Evolutionary conservation across 2,329 filamentous ascomycete species (phyloP), one percentile per base, ranked within the genome.

Genomic region (Ilyonectria mors-panacis): DNA sequence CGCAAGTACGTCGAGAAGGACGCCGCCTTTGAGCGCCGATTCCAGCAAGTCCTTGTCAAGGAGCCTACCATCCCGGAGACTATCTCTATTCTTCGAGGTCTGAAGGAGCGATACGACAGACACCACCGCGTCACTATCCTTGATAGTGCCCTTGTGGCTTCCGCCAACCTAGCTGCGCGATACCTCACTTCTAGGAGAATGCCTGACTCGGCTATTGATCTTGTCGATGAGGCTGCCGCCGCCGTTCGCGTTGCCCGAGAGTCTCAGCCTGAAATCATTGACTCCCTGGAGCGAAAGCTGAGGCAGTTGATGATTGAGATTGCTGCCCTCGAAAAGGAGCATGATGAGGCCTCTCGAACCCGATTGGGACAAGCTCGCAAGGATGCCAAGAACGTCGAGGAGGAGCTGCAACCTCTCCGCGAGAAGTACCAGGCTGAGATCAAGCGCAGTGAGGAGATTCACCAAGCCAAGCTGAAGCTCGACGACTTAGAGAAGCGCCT

Each of bases 1-100:
- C 91, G 96, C 78, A 99, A 99, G 82, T 98, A 99, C 82, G 97
- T 99, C 70, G 96, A 99, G 81, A 99, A 99, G 83, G 96, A 99
- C 77, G 93, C 94, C 51, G 96, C 96, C 53, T 99, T 99, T 79
- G 96, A 99, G 83, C 94, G 96, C 82, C 93, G 96, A 81, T 99
- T 99, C 88, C 96, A 99, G 81, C 96, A 99, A 82, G 96, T 99
- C 44, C 83, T 99, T 50, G 95, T 98, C 80, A 98, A 98, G 84
- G 96, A 99, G 79, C 96, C 96, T 2, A 87, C 90, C 6, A 91
- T 98, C 55, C 81, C 89, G 1, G 96, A 99, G 83, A 98, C 96
- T 15, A 90, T 99, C 70, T 99, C 96, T 23, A 99, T 99, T 77
- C 91, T 99, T n/a, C 94, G 96, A 86, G 96, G 96, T 78, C 85